Evolutionary conservation across 2,329 filamentous ascomycete species (phyloP), one percentile per base, ranked within the genome.

Genomic region (Kalmusia sp.): DNA sequence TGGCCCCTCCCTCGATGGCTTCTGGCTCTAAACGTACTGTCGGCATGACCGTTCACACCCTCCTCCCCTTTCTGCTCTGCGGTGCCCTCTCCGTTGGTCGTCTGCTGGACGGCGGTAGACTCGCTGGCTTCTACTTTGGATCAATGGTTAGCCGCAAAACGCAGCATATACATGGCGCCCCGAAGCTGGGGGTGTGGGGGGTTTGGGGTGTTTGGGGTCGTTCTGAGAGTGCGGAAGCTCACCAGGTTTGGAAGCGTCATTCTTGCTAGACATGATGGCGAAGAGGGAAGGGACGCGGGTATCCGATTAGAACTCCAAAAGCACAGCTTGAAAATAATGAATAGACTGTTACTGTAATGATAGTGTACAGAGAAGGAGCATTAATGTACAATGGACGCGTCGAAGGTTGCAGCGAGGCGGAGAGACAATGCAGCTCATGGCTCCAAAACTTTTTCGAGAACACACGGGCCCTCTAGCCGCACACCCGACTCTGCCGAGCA

Each of bases 181-280:
- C 28, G 21, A 9, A 3, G 30, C 35, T 39, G 50, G n/a, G n/a
- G n/a, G n/a, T n/a, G n/a, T n/a, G n/a, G n/a, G n/a, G n/a, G n/a
- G n/a, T n/a, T n/a, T n/a, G n/a, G 44, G 39, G 40, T 39, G 41
- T 46, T 17, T 21, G 30, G 46, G 47, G 52, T 57, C 48, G 54
- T 38, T 56, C 28, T 57, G 49, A 35, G 50, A 59, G 57, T 33
- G 38, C 8, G 27, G 46, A 27, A 57, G 62, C 72, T 67, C 63
- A 74, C 72, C 70, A 64, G 69, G 59, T 51, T 66, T 72, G 61
- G 66, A 68, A 63, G 69, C 71, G 69, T 75, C 71, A 72, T 72
- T 67, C 55, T 57, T 70, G 58, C 51, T 63, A 58, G 71, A 66
- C 71, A 74, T 74, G 61, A 48, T 60, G 57, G 55, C 57, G 47